phyloP scores from a whole-genome alignment of 2,329 filamentous ascomycete genomes.

The Alternaria brassicicola region DNA sequence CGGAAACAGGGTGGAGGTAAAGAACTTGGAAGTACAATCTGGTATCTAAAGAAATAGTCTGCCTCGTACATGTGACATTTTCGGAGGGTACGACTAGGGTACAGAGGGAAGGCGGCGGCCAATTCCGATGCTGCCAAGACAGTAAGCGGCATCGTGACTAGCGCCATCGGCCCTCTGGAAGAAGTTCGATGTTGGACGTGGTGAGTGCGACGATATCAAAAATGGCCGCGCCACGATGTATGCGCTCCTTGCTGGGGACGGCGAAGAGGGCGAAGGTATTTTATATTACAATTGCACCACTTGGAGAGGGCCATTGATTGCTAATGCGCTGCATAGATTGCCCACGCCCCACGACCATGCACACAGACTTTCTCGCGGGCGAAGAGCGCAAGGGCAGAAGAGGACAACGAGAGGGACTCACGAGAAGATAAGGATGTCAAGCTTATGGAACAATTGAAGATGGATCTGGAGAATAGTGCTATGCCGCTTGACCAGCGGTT shows the following conservation, averaged over 20 bases:
- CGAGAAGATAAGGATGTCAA: constrained; percentile 11
- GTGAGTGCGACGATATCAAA: constrained; percentile 27
- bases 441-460: constrained; percentile 20
- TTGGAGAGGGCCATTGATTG: neutral
- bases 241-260: constrained; percentile 52
- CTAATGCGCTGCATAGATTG: constrained; percentile 36
- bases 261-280: constrained; percentile 52
- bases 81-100: constrained; percentile 23
- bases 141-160: constrained; percentile 28
- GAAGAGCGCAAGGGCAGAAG: constrained; percentile 27
- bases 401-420: constrained; percentile 21
- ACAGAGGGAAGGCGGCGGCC: constrained; percentile 39
- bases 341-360: constrained; percentile 28
- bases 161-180: constrained; percentile 23
- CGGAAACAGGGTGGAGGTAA: neutral
- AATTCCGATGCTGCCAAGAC: constrained; percentile 41
- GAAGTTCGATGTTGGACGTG: constrained; percentile 25
- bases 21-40: neutral
- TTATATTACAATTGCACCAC: neutral
- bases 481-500: constrained; percentile 38
- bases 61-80: constrained; percentile 16
- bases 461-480: constrained; percentile 28
- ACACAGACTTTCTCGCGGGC: constrained; percentile 33
- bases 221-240: constrained; percentile 55
- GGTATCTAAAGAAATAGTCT: neutral